Base-by-base conservation (phyloP, 306 rosid species). In the Rosa chinensis region DNA sequence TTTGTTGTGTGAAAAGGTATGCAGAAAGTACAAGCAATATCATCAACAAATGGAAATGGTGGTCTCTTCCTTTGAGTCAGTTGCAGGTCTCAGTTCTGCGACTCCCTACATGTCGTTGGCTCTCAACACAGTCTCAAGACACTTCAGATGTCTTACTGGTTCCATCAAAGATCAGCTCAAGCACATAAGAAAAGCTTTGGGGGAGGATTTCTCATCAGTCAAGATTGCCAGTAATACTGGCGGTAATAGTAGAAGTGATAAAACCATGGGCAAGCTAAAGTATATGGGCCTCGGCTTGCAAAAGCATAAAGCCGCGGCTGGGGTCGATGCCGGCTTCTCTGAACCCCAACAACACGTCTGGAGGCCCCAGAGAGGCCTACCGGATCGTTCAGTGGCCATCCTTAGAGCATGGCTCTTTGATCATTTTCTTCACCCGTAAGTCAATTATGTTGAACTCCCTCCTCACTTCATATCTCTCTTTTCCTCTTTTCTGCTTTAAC, bases 381-480 rank as follows among this genome's bases (percentile, higher is more conserved):
- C 99, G 0, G 99, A 95, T 69, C 92, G 93, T 58, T 83, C 98
- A 0, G 98, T 95, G 61, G 89, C 97, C 52, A 88, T 95, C 79
- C 98, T 95, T 35, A 82, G 88, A 82, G 94, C 99, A 72, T 95
- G 99, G 99, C 87, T 95, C 40, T 95, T 95, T 66, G 99, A 93
- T 78, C 98, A 95, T 85, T 95, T 95, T 85, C 99, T 95, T 87
- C 99, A 95, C 81, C 99, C 99, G 99, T 95, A 89, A 23, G 96
- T 75, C 43, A 18, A 18, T 66, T 66, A 8, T 66, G 20, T 40
- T 66, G 72, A 40, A 18, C 23, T 16, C 70, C 21, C 23, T 64
- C 39, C 14, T 58, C 13, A 52, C 68, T 75, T 21, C 68, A 32
- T 66, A 48, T 28, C 74, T 45, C 0, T 79, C 5, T 74, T 17